phyloP scores from a whole-genome alignment of 1,284 basidiomycete species.

The Xerocomus amazonicus region DNA sequence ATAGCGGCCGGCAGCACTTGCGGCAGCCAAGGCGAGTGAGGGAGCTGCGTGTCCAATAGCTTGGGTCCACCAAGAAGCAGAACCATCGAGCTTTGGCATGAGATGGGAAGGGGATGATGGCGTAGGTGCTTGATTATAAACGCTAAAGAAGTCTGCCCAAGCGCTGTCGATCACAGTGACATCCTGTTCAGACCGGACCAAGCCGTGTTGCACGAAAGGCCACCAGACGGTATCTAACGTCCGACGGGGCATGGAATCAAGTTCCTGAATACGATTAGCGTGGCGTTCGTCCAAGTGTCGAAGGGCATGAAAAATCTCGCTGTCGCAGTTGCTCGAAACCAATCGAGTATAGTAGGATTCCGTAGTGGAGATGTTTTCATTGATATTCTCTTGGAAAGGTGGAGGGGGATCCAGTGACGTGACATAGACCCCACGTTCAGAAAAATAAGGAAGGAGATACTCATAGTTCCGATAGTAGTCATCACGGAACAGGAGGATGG shows the following conservation, averaged over 20 bases:
- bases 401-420: slow-evolving; percentile 62
- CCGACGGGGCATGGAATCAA: slow-evolving; percentile 76
- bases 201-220: slow-evolving; percentile 94
- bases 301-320: slow-evolving; percentile 51
- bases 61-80: slow-evolving; percentile 99
- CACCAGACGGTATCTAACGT: slow-evolving; percentile 88
- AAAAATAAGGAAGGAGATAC: slow-evolving; percentile 80
- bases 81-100: slow-evolving; percentile 80
- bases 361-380: slow-evolving; percentile 55
- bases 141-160: slow-evolving; percentile 80
- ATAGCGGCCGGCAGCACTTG: slow-evolving; percentile 87
- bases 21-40: slow-evolving; percentile 80
- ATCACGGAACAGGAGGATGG: slow-evolving; percentile 86
- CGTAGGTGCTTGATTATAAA: slow-evolving; percentile 42
- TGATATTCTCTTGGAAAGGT: slow-evolving; percentile 39
- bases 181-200: slow-evolving; percentile 64
- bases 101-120: slow-evolving; percentile 45
- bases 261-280: slow-evolving; percentile 55
- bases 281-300: slow-evolving; percentile 67
- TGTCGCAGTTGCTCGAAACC: slow-evolving; percentile 33
- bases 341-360: slow-evolving; percentile 68
- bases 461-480: slow-evolving; percentile 84
- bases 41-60: slow-evolving; percentile 83
- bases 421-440: slow-evolving; percentile 64
- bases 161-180: slow-evolving; percentile 94